A percentile compares a stretch with the other conserved stretches of the same genome.
Conservation (phyloP, 2,329 filamentous ascomycete species). For the Ceratocystis diversiconidia region DNA sequence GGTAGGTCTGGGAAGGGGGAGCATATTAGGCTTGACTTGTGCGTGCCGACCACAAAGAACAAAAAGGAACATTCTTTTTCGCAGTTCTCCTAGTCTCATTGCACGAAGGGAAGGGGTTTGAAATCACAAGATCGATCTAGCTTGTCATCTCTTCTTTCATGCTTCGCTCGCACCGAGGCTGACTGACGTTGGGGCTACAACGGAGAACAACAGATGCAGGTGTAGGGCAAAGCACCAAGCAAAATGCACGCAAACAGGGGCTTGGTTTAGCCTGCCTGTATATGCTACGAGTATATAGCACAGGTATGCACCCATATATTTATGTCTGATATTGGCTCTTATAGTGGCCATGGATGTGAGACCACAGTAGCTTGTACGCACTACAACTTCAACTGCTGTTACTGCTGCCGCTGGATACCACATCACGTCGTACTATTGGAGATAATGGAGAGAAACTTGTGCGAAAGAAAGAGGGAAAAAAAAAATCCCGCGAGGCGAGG, state of each 20-base stretch:
- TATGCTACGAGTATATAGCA: neutral
- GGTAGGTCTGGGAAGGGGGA: too few relatives aligned
- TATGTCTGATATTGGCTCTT: neutral
- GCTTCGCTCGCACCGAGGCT: slow-evolving; percentile 1
- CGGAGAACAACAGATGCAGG: neutral
- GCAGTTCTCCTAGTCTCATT: neutral
- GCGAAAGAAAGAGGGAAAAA: neutral
- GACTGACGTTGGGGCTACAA: neutral
- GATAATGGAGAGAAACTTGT: neutral
- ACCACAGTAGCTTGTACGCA: neutral
- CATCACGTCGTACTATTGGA: neutral
- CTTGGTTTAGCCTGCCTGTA: neutral
- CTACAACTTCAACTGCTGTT: neutral
- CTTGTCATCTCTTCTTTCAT: slow-evolving; percentile 2
- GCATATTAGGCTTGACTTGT: neutral
- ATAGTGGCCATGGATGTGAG: neutral
- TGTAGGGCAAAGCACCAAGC: slow-evolving; percentile 2
- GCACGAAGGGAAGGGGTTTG: neutral
- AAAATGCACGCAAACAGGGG: neutral
- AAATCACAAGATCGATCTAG: neutral
- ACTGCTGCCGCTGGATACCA: too few relatives aligned
- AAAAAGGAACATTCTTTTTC: neutral
- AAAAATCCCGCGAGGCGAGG: neutral
- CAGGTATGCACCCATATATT: neutral
- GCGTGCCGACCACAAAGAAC: neutral